Evolutionary conservation across 2,329 filamentous ascomycete species (phyloP).

Genomic region (Periconia digitata): DNA sequence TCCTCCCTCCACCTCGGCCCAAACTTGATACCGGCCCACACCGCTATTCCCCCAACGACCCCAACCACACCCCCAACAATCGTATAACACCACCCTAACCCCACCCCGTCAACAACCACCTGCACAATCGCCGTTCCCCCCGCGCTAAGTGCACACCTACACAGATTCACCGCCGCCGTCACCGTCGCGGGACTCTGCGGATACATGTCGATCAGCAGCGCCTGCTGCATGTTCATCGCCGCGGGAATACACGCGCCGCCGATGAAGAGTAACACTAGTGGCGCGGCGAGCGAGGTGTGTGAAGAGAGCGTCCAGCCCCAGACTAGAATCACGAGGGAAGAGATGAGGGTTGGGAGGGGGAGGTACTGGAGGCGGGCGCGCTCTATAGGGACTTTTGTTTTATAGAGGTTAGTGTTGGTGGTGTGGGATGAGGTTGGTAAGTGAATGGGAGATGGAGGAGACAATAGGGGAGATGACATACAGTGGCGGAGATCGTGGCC

Average conservation of each 20-base stretch:
- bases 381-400: conserved; percentile 55
- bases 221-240: conserved; percentile 1
- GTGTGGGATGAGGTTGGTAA: no score
- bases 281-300: conserved; percentile 17
- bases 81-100: conserved; percentile 44
- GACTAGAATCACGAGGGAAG: conserved; percentile 40
- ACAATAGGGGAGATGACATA: no score
- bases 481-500: conserved; percentile 46
- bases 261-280: conserved; percentile 1
- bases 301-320: neutral
- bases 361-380: conserved; percentile 39
- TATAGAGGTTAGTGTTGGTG: no score
- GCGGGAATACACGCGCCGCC: conserved; percentile 27
- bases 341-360: conserved; percentile 23
- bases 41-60: no score
- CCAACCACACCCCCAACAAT: conserved; percentile 28
- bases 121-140: conserved; percentile 33
- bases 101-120: conserved; percentile 35
- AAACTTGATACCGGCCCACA: neutral
- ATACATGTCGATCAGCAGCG: conserved; percentile 44
- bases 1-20: conserved; percentile 1
- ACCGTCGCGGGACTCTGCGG: conserved; percentile 33
- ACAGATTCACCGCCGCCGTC: conserved; percentile 22
- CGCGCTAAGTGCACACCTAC: conserved; percentile 23
- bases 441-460: no score